These are phyloP conservation scores for Monosporascus sp. DNA, from an alignment of 2,329 filamentous ascomycete genomes.

Conservation along the genomic window DNA sequence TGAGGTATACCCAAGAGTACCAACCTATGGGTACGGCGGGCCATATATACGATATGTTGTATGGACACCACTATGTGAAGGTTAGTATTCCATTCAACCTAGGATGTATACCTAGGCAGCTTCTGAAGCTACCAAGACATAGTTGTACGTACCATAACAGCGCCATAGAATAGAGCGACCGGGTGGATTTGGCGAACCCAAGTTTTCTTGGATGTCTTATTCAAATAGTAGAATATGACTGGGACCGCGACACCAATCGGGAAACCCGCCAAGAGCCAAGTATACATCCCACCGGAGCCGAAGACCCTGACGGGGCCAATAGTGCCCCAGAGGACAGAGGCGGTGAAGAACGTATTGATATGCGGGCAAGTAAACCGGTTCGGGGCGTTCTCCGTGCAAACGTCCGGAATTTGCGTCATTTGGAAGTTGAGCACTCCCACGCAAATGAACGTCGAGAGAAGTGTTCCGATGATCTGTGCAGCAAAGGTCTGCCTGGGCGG, in stretches of 20 bases:
- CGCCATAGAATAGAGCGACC: conserved; percentile 21
- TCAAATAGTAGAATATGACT: conserved; percentile 23
- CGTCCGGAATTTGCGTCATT: conserved; percentile 36
- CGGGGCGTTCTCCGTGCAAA: conserved; percentile 42
- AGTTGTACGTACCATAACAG: conserved; percentile 1
- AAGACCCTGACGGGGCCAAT: conserved; percentile 34
- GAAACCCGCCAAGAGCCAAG: conserved; percentile 26
- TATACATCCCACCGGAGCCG: conserved; percentile 30
- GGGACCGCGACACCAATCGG: conserved; percentile 27
- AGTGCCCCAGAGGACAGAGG: conserved; percentile 37
- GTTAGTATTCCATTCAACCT: neutral
- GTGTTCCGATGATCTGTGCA: conserved; percentile 53
- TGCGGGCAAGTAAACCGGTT: conserved; percentile 47
- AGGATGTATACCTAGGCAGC: neutral
- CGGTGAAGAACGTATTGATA: conserved; percentile 52
- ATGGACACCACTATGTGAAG: conserved; percentile 11
- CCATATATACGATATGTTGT: conserved; percentile 44
- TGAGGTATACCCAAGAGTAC: conserved; percentile 37
- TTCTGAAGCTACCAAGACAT: neutral
- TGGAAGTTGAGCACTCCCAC: conserved; percentile 38
- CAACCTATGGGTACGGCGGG: conserved; percentile 42
- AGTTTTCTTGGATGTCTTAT: conserved; percentile 16
- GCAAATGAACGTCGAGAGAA: conserved; percentile 47
- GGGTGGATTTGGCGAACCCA: conserved; percentile 22
- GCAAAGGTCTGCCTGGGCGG: conserved; percentile 54